Percentiles rank a stretch among this genome's conserved stretches.
Evolutionary conservation across 2,329 filamentous ascomycete species (phyloP).

Genomic region (Hyphodiscus sp.): DNA sequence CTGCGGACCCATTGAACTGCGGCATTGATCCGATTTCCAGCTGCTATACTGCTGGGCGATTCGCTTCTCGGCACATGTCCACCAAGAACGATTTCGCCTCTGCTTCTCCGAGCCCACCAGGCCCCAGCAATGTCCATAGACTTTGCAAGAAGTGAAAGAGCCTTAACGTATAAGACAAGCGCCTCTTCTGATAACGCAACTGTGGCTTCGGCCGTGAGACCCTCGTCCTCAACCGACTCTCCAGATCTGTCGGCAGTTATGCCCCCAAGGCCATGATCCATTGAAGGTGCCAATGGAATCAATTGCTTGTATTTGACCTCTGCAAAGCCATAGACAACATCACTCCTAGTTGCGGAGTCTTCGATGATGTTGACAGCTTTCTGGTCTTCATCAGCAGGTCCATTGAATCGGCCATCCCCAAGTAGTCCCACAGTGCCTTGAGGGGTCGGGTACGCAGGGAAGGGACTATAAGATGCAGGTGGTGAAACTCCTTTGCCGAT

Average conservation of each 20-base stretch:
- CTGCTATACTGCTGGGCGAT: conserved; percentile 34
- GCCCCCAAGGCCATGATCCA: conserved; percentile 63
- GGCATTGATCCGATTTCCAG: conserved; percentile 69
- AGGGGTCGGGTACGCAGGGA: conserved; percentile 75
- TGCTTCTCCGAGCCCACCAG: conserved; percentile 81
- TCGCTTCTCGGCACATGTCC: conserved; percentile 36
- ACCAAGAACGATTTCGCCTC: conserved; percentile 49
- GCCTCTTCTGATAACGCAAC: conserved; percentile 90
- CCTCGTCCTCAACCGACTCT: conserved; percentile 59
- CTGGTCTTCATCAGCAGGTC: conserved; percentile 69
- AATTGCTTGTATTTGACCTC: conserved; percentile 98
- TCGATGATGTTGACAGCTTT: conserved; percentile 77
- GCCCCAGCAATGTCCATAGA: conserved; percentile 91
- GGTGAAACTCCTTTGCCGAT: conserved; percentile 61
- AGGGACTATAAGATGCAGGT: conserved; percentile 70
- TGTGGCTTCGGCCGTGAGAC: conserved; percentile 77
- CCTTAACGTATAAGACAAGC: conserved; percentile 92
- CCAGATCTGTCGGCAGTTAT: conserved; percentile 46
- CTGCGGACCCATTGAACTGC: conserved; percentile 93
- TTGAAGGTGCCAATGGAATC: conserved; percentile 78
- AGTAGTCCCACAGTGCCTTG: conserved; percentile 56
- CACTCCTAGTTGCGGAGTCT: conserved; percentile 84
- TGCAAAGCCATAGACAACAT: conserved; percentile 95
- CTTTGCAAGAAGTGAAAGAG: conserved; percentile 79
- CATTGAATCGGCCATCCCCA: conserved; percentile 55